phyloP scores from a whole-genome alignment of 2,329 filamentous ascomycete species.

The Trichoderma pleuroti region DNA sequence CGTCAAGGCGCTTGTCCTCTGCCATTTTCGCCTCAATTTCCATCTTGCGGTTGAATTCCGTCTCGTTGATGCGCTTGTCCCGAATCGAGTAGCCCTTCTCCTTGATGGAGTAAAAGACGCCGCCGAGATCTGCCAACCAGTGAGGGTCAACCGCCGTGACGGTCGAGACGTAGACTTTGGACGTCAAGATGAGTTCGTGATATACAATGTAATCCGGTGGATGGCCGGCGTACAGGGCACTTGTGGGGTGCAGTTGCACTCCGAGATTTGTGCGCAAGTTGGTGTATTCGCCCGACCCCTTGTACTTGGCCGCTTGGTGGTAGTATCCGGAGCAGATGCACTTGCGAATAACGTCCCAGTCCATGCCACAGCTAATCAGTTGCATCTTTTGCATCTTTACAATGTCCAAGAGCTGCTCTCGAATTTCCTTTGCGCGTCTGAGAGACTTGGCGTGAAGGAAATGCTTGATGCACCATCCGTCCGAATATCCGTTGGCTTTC shows the following conservation, averaged over 20 bases:
- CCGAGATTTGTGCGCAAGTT: constrained; percentile 93
- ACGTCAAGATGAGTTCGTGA: constrained; percentile 94
- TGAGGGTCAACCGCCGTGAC: constrained; percentile 95
- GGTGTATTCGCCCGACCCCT: constrained; percentile 95
- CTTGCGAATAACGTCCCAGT: constrained; percentile 93
- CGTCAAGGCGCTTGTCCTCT: constrained; percentile 69
- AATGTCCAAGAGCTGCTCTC: constrained; percentile 89
- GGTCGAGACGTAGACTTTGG: constrained; percentile 96
- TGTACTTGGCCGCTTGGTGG: constrained; percentile 93
- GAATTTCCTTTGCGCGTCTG: constrained; percentile 86
- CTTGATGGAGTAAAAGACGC: constrained; percentile 95
- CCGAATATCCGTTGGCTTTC: constrained; percentile 84
- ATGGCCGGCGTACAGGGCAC: constrained; percentile 89
- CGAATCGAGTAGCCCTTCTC: constrained; percentile 92
- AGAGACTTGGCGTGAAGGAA: constrained; percentile 95
- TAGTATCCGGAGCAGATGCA: constrained; percentile 98
- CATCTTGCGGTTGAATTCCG: constrained; percentile 87
- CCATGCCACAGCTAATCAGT: constrained; percentile 83
- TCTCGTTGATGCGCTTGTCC: constrained; percentile 82
- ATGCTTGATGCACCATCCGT: constrained; percentile 89
- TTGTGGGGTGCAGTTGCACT: constrained; percentile 91
- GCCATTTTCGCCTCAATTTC: constrained; percentile 93
- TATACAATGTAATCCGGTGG: constrained; percentile 97
- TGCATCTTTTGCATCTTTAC: constrained; percentile 91
- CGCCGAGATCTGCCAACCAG: constrained; percentile 94